Evolutionary conservation across 1,139 yeast species (phyloP), one percentile per base, ranked within the genome.

Genomic region (Candida anutae): DNA sequence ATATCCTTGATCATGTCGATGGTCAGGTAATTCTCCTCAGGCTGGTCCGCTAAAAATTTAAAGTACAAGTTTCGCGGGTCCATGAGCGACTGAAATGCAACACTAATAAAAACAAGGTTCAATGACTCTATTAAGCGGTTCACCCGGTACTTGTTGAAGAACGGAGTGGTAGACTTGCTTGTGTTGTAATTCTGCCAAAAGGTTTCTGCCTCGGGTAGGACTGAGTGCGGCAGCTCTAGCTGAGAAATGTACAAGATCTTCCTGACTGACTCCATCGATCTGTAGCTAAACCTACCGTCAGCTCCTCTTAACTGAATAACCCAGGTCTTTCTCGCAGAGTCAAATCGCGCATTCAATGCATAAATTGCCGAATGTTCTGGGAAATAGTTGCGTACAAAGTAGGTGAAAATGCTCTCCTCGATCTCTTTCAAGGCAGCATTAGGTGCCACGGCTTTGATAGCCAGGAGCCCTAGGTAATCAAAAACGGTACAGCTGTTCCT

Each of bases 121-220:
- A 77, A 43, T 22, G 56, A 55, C 21, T 64, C 66, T 25, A 74
- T 58, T 18, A 73, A 47, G 22, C 72, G 59, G 35, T 76, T 74
- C 16, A 69, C 50, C 15, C 64, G 49, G 34, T 38, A 58, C 40
- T 53, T 66, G 35, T 48, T 53, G 38, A 51, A 60, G 33, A 42
- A 42, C 6, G 54, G 69, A 16, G 52, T 52, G 10, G 63, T 46
- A 14, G 50, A 46, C 13, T 39, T 45, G 3, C 45, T 46, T 2
- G 36, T 36, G 16, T 42, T 56, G 37, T 40, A 69, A 48, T 51
- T 70, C 26, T 45, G 46, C 67, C 60, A 69, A 29, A 68, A 38
- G 2, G 42, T 34, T 3, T 23, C 62, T 13, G 50, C 53, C 11
- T 57, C 49, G 0, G 74, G 73, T 3, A 66, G 43, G 10, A 62